These are phyloP conservation scores for Beta lomatogona DNA, from an alignment of 179 eudicot species.

Conservation along the genomic window DNA sequence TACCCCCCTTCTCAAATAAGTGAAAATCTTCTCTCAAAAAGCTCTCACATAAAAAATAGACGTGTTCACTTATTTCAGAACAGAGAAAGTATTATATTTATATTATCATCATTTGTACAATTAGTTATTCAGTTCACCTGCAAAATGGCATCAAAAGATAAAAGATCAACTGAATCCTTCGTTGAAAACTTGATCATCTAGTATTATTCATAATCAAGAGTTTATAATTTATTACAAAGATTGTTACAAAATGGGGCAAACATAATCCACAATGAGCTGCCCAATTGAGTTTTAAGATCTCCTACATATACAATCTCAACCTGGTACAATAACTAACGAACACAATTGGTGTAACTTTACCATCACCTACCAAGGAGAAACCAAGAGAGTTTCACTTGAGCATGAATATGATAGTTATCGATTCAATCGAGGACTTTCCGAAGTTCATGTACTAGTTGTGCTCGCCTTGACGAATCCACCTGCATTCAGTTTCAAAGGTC, in stretches of 20 bases:
- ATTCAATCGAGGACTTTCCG: conserved; percentile 55
- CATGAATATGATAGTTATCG: neutral
- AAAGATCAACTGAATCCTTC: neutral
- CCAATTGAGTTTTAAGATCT: neutral
- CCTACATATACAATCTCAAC: conserved; percentile 18
- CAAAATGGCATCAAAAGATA: too few relatives aligned
- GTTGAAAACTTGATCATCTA: neutral
- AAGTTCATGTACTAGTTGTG: conserved; percentile 61
- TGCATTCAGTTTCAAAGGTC: conserved; percentile 29
- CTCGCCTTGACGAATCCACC: conserved; percentile 69
- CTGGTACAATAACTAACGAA: conserved; percentile 10
- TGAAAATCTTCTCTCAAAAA: too few relatives aligned
- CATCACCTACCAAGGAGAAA: neutral
- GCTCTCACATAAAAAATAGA: too few relatives aligned
- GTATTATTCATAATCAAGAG: neutral
- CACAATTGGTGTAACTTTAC: neutral
- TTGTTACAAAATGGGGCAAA: conserved; percentile 28
- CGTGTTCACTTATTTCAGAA: too few relatives aligned
- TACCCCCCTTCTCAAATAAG: too few relatives aligned
- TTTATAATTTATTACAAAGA: conserved; percentile 28
- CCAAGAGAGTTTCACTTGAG: neutral
- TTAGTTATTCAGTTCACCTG: too few relatives aligned
- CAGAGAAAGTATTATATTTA: too few relatives aligned
- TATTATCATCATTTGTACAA: too few relatives aligned
- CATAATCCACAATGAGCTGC: conserved; percentile 6